Evolutionary conservation across 176 grass and related monocot genomes (phyloP).

Genomic region (Paspalum vaginatum): DNA sequence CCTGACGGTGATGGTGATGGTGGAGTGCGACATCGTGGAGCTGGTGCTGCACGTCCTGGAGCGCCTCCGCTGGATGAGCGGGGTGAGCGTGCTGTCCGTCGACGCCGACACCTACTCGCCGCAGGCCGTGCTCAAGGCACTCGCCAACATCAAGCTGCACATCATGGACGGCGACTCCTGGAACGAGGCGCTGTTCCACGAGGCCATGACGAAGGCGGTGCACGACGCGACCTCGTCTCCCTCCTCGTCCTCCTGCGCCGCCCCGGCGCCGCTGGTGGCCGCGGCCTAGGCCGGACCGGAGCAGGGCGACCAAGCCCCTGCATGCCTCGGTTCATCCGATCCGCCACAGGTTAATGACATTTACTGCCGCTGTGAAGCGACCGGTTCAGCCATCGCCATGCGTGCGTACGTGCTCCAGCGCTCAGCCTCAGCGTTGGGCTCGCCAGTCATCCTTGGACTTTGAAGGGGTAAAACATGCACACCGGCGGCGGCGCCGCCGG

Average conservation of each 20-base stretch:
- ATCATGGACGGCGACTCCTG: slow-evolving; percentile 66
- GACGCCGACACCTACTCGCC: slow-evolving; percentile 76
- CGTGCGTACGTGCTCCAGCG: background rate
- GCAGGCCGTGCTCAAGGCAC: slow-evolving; percentile 65
- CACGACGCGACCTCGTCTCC: slow-evolving; percentile 51
- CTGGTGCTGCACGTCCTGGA: slow-evolving; percentile 78
- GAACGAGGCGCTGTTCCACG: slow-evolving; percentile 66
- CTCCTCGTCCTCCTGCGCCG: slow-evolving; percentile 1
- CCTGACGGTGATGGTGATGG: slow-evolving; percentile 71
- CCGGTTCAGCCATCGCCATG: background rate
- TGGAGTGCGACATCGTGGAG: slow-evolving; percentile 74
- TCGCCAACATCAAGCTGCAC: slow-evolving; percentile 73
- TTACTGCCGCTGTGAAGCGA: background rate
- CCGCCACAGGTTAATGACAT: background rate
- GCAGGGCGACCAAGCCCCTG: background rate
- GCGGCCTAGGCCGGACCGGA: background rate
- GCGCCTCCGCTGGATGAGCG: slow-evolving; percentile 55
- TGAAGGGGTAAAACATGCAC: background rate
- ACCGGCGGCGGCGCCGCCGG: too few species aligned
- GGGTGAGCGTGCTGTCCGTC: slow-evolving; percentile 58
- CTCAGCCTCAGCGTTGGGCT: background rate
- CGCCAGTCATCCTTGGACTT: background rate
- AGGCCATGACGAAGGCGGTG: slow-evolving; percentile 65
- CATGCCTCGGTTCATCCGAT: background rate
- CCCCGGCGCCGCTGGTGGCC: slow-evolving; percentile 25